phyloP scores from a whole-genome alignment of 805 yeast species.

The Lipomyces spencermartinsiae region DNA sequence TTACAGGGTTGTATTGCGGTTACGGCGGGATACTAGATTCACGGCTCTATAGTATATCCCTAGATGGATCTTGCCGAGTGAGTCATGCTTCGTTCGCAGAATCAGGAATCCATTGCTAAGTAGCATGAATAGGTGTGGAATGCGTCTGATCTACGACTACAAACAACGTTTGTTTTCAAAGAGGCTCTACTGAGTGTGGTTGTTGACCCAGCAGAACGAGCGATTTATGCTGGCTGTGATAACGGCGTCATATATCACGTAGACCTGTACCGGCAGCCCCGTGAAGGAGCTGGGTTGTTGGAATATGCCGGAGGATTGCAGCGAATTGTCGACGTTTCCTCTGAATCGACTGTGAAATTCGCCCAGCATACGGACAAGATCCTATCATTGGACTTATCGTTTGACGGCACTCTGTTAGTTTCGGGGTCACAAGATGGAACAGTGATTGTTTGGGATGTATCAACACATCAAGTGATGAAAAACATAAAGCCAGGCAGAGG shows the following conservation, averaged over 20 bases:
- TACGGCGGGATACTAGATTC: slow-evolving; percentile 65
- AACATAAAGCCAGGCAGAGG: slow-evolving; percentile 39
- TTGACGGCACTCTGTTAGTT: slow-evolving; percentile 75
- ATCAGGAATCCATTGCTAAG: neutral
- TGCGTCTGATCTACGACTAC: slow-evolving; percentile 52
- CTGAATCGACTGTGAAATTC: slow-evolving; percentile 14
- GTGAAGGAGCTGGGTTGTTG: slow-evolving; percentile 50
- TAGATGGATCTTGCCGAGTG: slow-evolving; percentile 53
- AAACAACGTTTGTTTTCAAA: slow-evolving; percentile 76
- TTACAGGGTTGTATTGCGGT: slow-evolving; percentile 56
- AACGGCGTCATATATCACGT: slow-evolving; percentile 53
- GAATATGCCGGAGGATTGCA: slow-evolving; percentile 69
- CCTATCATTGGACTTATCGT: slow-evolving; percentile 62
- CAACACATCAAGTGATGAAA: slow-evolving; percentile 46
- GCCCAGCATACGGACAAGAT: slow-evolving; percentile 48
- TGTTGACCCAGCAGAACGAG: slow-evolving; percentile 80
- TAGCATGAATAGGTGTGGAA: slow-evolving; percentile 65
- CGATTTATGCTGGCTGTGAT: slow-evolving; percentile 65
- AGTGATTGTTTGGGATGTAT: slow-evolving; percentile 68
- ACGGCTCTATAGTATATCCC: slow-evolving; percentile 70
- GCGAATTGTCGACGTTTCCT: slow-evolving; percentile 53
- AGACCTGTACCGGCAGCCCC: slow-evolving; percentile 54
- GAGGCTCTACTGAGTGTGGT: slow-evolving; percentile 62
- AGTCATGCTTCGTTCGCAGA: slow-evolving; percentile 47
- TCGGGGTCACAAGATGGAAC: slow-evolving; percentile 80